phyloP scores from a whole-genome alignment of 305 asterid genomes.

The Plantago coronopus region DNA sequence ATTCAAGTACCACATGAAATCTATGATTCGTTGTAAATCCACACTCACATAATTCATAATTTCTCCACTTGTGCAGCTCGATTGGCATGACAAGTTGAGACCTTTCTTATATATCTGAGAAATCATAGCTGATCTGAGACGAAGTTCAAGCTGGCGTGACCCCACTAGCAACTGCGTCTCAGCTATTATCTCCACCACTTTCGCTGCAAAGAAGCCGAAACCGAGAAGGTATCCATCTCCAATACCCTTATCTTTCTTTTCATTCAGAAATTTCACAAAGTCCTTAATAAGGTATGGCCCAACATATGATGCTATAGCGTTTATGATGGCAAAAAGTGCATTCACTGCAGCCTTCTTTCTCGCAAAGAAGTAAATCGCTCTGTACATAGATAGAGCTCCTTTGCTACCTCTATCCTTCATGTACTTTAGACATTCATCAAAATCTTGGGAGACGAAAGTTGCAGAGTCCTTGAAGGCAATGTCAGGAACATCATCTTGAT shows the following conservation, averaged over 20 bases:
- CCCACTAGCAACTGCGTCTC: slow-evolving; percentile 6
- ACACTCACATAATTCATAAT: slow-evolving; percentile 91
- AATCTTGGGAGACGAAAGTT: not conserved
- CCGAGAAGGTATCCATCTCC: slow-evolving; percentile 8
- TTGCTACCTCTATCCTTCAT: not conserved
- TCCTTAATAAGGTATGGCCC: slow-evolving; percentile 9
- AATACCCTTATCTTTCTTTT: slow-evolving; percentile 1
- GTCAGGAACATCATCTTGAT: slow-evolving; percentile 31
- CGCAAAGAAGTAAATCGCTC: not conserved
- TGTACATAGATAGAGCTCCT: not conserved
- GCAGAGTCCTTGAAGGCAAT: not conserved
- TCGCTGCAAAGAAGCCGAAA: not conserved
- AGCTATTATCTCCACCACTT: slow-evolving; percentile 12
- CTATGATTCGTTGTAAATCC: slow-evolving; percentile 86
- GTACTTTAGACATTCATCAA: slow-evolving; percentile 6
- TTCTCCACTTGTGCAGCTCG: slow-evolving; percentile 74
- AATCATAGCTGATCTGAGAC: not conserved
- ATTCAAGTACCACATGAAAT: slow-evolving; percentile 82
- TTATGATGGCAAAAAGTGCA: not conserved
- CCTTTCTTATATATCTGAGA: slow-evolving; percentile 69
- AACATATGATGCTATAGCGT: slow-evolving; percentile 1
- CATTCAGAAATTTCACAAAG: slow-evolving; percentile 4
- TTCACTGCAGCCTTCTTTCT: slow-evolving; percentile 7
- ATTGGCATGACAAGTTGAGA: slow-evolving; percentile 63
- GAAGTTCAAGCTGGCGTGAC: slow-evolving; percentile 7